These are phyloP conservation scores for Hagleromyces aurorensis DNA, from an alignment of 805 yeast genomes.

Conservation along the genomic window DNA sequence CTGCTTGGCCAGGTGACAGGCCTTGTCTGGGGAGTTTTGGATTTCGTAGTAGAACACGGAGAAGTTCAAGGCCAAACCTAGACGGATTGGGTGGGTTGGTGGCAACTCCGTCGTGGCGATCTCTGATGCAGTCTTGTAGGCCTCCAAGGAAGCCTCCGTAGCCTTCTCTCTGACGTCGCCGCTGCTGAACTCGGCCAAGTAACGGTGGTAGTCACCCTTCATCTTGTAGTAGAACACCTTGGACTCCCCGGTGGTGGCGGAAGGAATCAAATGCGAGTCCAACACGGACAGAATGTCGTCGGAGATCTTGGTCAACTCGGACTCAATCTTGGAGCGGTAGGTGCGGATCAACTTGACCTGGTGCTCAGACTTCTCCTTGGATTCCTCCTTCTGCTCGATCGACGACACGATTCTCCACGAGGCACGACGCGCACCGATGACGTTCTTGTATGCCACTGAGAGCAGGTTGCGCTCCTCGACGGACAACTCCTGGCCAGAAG, in stretches of 20 bases:
- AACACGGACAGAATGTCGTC: constrained; percentile 87
- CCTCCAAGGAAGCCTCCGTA: constrained; percentile 86
- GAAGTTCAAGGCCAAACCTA: constrained; percentile 95
- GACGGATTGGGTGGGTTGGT: constrained; percentile 97
- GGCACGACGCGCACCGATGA: constrained; percentile 98
- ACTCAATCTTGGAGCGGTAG: constrained; percentile 90
- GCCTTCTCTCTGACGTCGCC: constrained; percentile 89
- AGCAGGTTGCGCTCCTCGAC: constrained; percentile 97
- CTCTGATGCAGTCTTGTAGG: constrained; percentile 92
- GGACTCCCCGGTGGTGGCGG: constrained; percentile 94
- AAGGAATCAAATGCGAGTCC: constrained; percentile 82
- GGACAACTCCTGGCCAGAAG: constrained; percentile 88
- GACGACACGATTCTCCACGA: constrained; percentile 99
- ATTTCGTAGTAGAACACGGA: constrained; percentile 98
- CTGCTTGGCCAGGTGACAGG: constrained; percentile 97
- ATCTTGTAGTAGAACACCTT: constrained; percentile 97
- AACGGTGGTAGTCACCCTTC: constrained; percentile 99
- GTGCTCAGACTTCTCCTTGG: constrained; percentile 77
- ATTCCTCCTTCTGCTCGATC: constrained; percentile 96
- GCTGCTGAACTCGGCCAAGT: constrained; percentile 92
- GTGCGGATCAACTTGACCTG: constrained; percentile 88
- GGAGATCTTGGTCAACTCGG: constrained; percentile 86
- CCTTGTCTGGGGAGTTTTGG: constrained; percentile 96
- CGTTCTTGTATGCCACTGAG: constrained; percentile 97
- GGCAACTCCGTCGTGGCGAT: constrained; percentile 95